A percentile compares a stretch with the other conserved stretches of the same genome.
These are phyloP conservation scores for Canavalia ensiformis DNA, from an alignment of 306 rosid species.

Conservation along the genomic window DNA sequence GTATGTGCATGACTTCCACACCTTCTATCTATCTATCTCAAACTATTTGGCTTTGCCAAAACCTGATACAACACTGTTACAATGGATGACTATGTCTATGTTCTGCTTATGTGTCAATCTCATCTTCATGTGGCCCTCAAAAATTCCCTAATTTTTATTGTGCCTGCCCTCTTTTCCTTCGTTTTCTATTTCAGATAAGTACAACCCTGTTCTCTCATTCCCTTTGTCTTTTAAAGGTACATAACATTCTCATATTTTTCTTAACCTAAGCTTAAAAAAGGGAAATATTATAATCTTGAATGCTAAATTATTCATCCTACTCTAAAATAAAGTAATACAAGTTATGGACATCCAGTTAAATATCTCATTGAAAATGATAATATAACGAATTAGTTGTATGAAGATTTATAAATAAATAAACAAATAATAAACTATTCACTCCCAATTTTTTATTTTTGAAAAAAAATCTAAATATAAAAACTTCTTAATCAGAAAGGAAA, in stretches of 20 bases:
- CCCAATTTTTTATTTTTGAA: not conserved
- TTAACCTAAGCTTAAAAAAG: not conserved
- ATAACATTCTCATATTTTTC: not conserved
- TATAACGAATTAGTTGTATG: not conserved
- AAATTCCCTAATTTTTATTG: conserved; percentile 1
- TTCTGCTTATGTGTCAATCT: conserved; percentile 44
- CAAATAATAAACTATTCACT: not conserved
- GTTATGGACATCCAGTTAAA: too few relatives aligned
- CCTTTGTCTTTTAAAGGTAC: not conserved
- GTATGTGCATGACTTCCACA: conserved; percentile 11
- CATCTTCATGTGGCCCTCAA: not conserved
- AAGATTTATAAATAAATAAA: not conserved
- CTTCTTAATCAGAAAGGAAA: conserved; percentile 1
- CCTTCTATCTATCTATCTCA: not conserved
- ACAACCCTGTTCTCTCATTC: not conserved
- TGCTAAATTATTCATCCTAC: not conserved
- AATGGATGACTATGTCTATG: conserved; percentile 32
- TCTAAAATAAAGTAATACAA: not conserved
- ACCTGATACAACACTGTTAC: conserved; percentile 7
- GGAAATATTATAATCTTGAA: not conserved
- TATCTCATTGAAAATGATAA: not conserved
- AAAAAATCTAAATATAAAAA: not conserved
- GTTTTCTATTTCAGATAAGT: not conserved
- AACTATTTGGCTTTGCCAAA: conserved; percentile 8
- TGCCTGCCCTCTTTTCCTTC: not conserved